Base-by-base conservation (phyloP, 306 rosid species). In the Canavalia gladiata region DNA sequence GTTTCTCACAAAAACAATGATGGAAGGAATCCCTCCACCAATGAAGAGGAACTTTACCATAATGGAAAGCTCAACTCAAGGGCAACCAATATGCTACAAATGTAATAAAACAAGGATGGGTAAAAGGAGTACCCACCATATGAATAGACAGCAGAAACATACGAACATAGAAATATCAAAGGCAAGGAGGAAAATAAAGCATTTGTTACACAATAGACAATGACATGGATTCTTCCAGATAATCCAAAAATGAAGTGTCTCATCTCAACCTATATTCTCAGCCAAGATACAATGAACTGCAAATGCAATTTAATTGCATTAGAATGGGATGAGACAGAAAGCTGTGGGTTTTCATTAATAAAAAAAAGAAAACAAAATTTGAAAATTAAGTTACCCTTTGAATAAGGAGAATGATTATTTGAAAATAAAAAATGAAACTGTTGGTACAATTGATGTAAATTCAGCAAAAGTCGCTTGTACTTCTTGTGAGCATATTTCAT, bases 41-140 rank as follows among this genome's bases (percentile, higher is more conserved):
- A 11, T 12, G 7, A 55, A 25, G 33, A 2, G 10, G 2, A 18
- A 55, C 34, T 57, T 28, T 28, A 29, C 12, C 34, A 7, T 28
- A 57, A 57, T 56, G 62, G 35, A 56, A 56, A 56, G 62, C 37
- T 57, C 63, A 57, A 29, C 13, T 7, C 31, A 57, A 57, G 63
- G 63, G 5, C 4, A 57, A 57, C 63, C 35, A 57, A 57, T 28
- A 57, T 57, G 12, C 10, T 57, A 57, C 5, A 57, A 57, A 35
- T 35, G 39, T 35, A 35, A 35, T 35, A 35, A 28, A 5, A 1
- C 3, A 12, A 35, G 29, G 28, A 29, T 57, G 5, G 7, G 29
- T 4, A 55, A 57, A 28, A 28, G 35, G 30, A 57, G 35, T 57
- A 3, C 63, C 35, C 35, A 29, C 63, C 63, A 35, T 35, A 35